These are phyloP conservation scores for Brettanomyces bruxellensis DNA, from an alignment of 805 yeast species.

Conservation along the genomic window DNA sequence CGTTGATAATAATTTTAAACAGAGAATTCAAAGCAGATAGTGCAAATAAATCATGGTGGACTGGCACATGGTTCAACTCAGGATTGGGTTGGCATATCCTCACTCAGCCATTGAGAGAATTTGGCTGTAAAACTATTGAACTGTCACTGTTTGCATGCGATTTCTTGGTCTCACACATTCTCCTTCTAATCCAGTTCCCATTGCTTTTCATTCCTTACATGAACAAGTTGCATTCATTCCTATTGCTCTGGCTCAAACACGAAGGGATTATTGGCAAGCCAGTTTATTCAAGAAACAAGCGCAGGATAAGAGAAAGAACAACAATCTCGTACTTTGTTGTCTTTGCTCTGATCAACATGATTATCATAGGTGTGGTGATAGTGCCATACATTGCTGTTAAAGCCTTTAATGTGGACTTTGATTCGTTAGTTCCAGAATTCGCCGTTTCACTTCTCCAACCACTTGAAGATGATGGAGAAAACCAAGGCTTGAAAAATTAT, in stretches of 20 bases:
- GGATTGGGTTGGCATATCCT: constrained; percentile 54
- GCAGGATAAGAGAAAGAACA: constrained; percentile 30
- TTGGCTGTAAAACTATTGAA: constrained; percentile 53
- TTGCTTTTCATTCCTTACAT: constrained; percentile 53
- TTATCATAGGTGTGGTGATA: constrained; percentile 27
- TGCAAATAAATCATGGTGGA: constrained; percentile 70
- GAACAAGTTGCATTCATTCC: constrained; percentile 57
- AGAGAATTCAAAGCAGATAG: constrained; percentile 54
- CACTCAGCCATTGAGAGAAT: constrained; percentile 59
- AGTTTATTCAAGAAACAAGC: constrained; percentile 31
- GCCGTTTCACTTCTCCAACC: constrained; percentile 36
- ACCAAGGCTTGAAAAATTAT: constrained; percentile 30
- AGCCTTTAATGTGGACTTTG: constrained; percentile 30
- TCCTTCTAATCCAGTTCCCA: constrained; percentile 53
- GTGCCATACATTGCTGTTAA: constrained; percentile 31
- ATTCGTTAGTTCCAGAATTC: constrained; percentile 30
- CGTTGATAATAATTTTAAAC: constrained; percentile 43
- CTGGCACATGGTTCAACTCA: constrained; percentile 60
- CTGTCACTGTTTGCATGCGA: constrained; percentile 63
- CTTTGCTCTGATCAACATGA: constrained; percentile 23
- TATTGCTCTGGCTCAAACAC: constrained; percentile 55
- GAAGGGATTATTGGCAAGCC: constrained; percentile 38
- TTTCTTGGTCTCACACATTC: constrained; percentile 46
- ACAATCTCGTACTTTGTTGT: constrained; percentile 26
- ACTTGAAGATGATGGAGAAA: constrained; percentile 16